phyloP scores from a whole-genome alignment of 1,284 basidiomycete genomes.

The Pascua guehoae region DNA sequence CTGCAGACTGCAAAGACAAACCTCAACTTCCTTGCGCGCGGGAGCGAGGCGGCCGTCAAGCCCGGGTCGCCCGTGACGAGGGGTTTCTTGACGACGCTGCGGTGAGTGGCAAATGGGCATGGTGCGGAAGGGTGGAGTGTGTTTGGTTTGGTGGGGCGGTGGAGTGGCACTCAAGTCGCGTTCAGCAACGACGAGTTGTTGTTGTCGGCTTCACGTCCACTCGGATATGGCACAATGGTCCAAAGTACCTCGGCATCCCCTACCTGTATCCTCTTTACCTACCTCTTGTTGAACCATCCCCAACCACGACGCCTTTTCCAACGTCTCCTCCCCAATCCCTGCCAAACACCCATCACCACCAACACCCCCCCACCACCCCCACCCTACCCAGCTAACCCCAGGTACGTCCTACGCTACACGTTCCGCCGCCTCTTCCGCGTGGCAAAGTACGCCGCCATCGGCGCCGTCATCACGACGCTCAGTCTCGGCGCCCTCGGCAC shows the following conservation, averaged over 20 bases:
- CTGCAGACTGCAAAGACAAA: constrained; percentile 38
- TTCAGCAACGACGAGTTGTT: background rate
- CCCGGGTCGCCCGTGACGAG: constrained; percentile 43
- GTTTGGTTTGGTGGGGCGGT: background rate
- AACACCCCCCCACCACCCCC: background rate
- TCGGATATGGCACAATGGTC: too few relatives aligned
- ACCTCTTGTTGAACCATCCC: background rate
- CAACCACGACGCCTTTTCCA: background rate
- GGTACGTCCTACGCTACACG: constrained; percentile 47
- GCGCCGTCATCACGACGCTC: constrained; percentile 36
- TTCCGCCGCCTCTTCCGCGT: constrained; percentile 46
- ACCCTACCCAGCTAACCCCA: constrained; percentile 10
- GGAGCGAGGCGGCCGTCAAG: constrained; percentile 30
- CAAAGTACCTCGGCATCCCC: too few relatives aligned
- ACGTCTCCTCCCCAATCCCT: too few relatives aligned
- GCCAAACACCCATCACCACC: too few relatives aligned
- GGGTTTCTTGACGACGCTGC: constrained; percentile 40
- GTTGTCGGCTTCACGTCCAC: too few relatives aligned
- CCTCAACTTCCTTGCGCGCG: constrained; percentile 43
- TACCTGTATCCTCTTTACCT: too few relatives aligned
- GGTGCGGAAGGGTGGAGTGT: too few relatives aligned
- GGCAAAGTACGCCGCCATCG: constrained; percentile 47
- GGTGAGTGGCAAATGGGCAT: too few relatives aligned
- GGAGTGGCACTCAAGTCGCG: background rate
- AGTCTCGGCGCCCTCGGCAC: constrained; percentile 43